Evolutionary conservation across 2,329 filamentous ascomycete species (phyloP), one percentile per base, ranked within the genome.

Genomic region (Aspergillus aculeatus): DNA sequence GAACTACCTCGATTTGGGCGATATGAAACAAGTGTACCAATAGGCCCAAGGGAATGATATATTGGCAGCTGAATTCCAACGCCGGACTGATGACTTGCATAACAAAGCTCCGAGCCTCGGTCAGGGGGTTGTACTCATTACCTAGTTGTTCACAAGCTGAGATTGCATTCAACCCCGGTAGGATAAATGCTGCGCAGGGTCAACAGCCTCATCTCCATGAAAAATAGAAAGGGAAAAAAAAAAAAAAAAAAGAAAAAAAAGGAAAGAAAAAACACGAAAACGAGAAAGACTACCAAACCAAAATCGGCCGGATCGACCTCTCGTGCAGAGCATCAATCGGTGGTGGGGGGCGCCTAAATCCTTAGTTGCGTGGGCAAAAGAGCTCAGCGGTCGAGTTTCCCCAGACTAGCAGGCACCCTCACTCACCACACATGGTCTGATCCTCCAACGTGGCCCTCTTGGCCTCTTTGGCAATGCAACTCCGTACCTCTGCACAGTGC

Each of bases 371-470:
- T 35, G 32, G 2, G 12, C 11, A 35, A 35, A 5, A 35, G 32
- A 35, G 32, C 11, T 35, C 32, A 35, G 32, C 32, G 26, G 32
- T 35, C 32, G 32, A 12, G 58, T 57, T 63, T 67, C 64, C 65
- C 65, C 64, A 66, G 64, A 67, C 56, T 29, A 29, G 26, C 26
- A 29, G 7, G 26, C 26, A 29, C 26, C 9, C 26, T 29, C 26
- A 29, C 26, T 29, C 26, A 59, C 54, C 16, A 59, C 59, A 61
- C 62, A 57, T 62, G 60, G 57, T 53, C 55, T 61, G 61, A 67
- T 66, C 61, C 61, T 63, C 32, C 66, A 68, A 68, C 65, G 65
- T 68, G 62, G 64, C 65, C 59, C 59, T 59, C 59, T 63, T 23
- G 64, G 64, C 59, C 59, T 59, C 59, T 63, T 23, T 31, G n/a